These are phyloP conservation scores for Aciculoconidium aculeatum DNA, from an alignment of 805 yeast genomes.

Conservation along the genomic window DNA sequence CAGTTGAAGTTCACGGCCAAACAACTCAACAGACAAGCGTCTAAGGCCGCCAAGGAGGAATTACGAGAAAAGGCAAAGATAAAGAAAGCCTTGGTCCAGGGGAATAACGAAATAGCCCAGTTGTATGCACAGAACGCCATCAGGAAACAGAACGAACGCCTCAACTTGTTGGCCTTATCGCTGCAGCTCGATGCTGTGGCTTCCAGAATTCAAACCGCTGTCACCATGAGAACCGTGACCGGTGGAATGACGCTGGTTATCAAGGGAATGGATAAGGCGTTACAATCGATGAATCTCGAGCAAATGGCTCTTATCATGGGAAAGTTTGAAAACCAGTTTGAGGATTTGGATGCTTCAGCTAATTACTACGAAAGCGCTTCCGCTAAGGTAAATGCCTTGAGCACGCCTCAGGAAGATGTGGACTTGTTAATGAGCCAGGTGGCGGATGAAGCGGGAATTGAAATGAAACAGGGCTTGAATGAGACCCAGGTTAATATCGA, in stretches of 20 bases:
- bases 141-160: conserved; percentile 80
- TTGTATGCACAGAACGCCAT: conserved; percentile 95
- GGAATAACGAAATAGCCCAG: conserved; percentile 87
- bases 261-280: conserved; percentile 92
- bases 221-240: conserved; percentile 92
- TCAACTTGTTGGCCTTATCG: conserved; percentile 74
- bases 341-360: conserved; percentile 90
- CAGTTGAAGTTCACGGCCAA: conserved; percentile 74
- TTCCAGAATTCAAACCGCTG: conserved; percentile 93
- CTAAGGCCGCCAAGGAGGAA: conserved; percentile 87
- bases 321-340: conserved; percentile 92
- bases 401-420: conserved; percentile 93
- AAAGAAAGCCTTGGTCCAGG: conserved; percentile 81
- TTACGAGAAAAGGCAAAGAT: conserved; percentile 79
- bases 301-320: conserved; percentile 93
- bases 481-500: conserved; percentile 50
- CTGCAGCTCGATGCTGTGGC: conserved; percentile 95
- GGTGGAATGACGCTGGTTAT: conserved; percentile 92
- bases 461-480: conserved; percentile 76
- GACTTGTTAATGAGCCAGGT: conserved; percentile 85
- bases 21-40: conserved; percentile 84
- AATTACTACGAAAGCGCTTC: conserved; percentile 91
- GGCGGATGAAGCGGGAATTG: conserved; percentile 96
- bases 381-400: conserved; percentile 76
- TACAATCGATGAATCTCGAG: conserved; percentile 93